Percentiles rank a stretch among this genome's conserved stretches.
phyloP scores from a whole-genome alignment of 1,139 yeast genomes.

The Starmera stellimalicola region DNA sequence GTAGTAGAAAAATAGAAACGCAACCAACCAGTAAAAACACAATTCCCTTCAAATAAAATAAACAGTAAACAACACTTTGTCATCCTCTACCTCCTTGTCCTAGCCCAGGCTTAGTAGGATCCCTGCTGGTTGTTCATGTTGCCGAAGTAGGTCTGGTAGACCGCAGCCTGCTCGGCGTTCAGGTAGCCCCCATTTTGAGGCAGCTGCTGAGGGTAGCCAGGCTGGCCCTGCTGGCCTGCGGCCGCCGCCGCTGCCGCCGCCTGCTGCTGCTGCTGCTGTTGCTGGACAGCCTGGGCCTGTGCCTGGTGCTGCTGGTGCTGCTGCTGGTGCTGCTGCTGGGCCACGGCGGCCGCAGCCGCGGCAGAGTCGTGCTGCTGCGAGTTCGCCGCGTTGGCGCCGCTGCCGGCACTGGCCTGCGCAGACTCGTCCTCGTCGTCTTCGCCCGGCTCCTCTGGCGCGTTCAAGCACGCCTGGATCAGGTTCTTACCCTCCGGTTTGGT shows the following conservation, averaged over 20 bases:
- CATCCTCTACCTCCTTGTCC: no score
- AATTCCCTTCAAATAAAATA: no score
- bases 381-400: slow-evolving; percentile 10
- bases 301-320: slow-evolving; percentile 26
- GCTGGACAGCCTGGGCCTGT: slow-evolving; percentile 19
- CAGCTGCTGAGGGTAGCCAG: slow-evolving; percentile 22
- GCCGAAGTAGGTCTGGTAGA: slow-evolving; percentile 51
- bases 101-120: slow-evolving; percentile 8
- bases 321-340: slow-evolving; percentile 17
- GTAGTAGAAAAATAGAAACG: no score
- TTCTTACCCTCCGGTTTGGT: slow-evolving; percentile 96
- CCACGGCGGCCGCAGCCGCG: slow-evolving; percentile 10
- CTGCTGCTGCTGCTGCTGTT: slow-evolving; percentile 11
- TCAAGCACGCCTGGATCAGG: slow-evolving; percentile 91
- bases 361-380: slow-evolving; percentile 15
- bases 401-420: slow-evolving; percentile 14
- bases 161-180: slow-evolving; percentile 41
- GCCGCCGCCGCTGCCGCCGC: slow-evolving; percentile 16
- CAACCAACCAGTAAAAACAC: no score
- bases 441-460: slow-evolving; percentile 79
- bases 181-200: slow-evolving; percentile 42
- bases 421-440: slow-evolving; percentile 40
- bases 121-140: slow-evolving; percentile 41
- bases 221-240: slow-evolving; percentile 17
- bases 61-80: no score